Evolutionary conservation across 2,329 filamentous ascomycete genomes (phyloP).

Genomic region (Trichoderma sp.): DNA sequence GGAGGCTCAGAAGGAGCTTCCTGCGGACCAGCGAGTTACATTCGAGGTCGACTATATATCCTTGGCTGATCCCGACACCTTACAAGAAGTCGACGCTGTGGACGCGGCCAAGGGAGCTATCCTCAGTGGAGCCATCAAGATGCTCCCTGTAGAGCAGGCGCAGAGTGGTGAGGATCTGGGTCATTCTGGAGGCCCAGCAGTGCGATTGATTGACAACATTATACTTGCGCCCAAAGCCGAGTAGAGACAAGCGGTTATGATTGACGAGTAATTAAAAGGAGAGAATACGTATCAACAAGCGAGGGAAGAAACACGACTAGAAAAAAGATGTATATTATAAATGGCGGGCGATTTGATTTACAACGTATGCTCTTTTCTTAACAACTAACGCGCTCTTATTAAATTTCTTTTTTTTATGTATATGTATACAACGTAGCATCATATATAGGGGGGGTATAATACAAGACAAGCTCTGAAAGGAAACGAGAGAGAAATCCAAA

Average conservation of each 20-base stretch:
- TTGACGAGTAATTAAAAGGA: constrained; percentile 2
- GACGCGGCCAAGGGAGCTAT: constrained; percentile 75
- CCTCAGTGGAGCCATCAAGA: constrained; percentile 87
- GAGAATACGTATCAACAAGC: background rate
- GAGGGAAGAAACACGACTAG: background rate
- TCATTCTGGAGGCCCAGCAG: constrained; percentile 70
- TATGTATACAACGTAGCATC: constrained; percentile 22
- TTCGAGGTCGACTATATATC: constrained; percentile 94
- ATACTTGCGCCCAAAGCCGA: constrained; percentile 58
- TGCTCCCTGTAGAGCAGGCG: constrained; percentile 77
- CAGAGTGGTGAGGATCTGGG: constrained; percentile 75
- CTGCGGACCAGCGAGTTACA: constrained; percentile 63
- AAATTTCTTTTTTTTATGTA: constrained; percentile 7
- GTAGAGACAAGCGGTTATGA: background rate
- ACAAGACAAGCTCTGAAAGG: constrained; percentile 2
- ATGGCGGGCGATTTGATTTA: background rate
- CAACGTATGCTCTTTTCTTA: background rate
- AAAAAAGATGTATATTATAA: background rate
- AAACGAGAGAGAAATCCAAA: background rate
- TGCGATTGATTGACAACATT: constrained; percentile 93
- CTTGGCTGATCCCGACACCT: constrained; percentile 79
- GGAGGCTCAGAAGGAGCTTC: constrained; percentile 64
- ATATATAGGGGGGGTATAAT: constrained; percentile 23
- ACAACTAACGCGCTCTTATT: background rate
- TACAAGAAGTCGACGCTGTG: constrained; percentile 76